Evolutionary conservation across 768 basidiomycete genomes (phyloP).

Genomic region (Pleurotus giganteus): DNA sequence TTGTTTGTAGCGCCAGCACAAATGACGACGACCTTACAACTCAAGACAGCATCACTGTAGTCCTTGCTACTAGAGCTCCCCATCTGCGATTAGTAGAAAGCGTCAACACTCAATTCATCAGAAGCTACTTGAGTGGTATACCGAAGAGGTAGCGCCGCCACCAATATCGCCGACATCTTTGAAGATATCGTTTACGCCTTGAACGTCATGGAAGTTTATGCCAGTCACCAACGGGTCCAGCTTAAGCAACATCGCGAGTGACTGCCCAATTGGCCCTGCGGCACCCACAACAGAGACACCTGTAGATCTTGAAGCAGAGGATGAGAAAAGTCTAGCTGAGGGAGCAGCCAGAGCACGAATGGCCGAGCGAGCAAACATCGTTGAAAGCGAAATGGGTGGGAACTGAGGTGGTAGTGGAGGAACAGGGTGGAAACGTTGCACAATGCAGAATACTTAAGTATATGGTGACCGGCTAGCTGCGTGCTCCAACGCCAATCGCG

Average conservation of each 20-base stretch:
- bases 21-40: conserved; percentile 90
- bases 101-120: conserved; percentile 14
- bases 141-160: conserved; percentile 73
- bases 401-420: conserved; percentile 21
- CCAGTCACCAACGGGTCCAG: conserved; percentile 85
- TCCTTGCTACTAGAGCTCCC: conserved; percentile 80
- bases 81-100: conserved; percentile 34
- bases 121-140: conserved; percentile 43
- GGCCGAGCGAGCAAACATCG: conserved; percentile 70
- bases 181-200: conserved; percentile 94
- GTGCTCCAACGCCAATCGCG: no score
- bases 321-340: conserved; percentile 71
- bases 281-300: conserved; percentile 98
- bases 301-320: conserved; percentile 64
- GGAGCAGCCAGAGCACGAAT: conserved; percentile 52
- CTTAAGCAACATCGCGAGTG: conserved; percentile 92
- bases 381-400: conserved; percentile 14
- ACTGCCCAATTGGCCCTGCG: conserved; percentile 98
- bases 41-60: conserved; percentile 86
- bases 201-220: conserved; percentile 90
- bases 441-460: background rate
- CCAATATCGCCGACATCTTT: conserved; percentile 97
- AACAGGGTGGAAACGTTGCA: conserved; percentile 2
- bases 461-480: no score
- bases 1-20: conserved; percentile 99